phyloP scores from a whole-genome alignment of 805 yeast genomes.

The Clavispora phyllophila region DNA sequence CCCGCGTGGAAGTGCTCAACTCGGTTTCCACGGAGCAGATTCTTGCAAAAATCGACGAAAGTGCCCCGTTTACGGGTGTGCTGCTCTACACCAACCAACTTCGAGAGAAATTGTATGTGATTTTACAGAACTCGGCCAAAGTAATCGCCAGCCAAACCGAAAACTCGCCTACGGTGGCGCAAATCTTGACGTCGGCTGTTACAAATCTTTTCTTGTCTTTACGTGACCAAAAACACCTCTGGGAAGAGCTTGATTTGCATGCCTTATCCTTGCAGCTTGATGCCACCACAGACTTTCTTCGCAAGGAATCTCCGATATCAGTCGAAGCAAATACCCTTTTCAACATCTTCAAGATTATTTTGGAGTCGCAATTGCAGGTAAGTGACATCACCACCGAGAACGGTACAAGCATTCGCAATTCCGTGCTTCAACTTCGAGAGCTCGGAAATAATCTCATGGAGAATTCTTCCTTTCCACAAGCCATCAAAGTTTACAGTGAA shows the following conservation, averaged over 20 bases:
- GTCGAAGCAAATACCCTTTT: constrained; percentile 1
- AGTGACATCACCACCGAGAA: background rate
- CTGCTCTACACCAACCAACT: constrained; percentile 11
- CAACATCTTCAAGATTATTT: constrained; percentile 5
- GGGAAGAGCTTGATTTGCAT: background rate
- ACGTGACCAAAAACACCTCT: background rate
- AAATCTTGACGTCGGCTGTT: background rate
- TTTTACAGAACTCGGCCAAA: constrained; percentile 12
- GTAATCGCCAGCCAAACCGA: background rate
- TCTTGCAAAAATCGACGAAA: constrained; percentile 13
- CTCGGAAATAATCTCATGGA: constrained; percentile 38
- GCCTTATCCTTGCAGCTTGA: background rate
- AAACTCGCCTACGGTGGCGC: background rate
- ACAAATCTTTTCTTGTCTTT: background rate
- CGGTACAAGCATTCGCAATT: background rate
- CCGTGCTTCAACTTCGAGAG: constrained; percentile 25
- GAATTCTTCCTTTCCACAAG: constrained; percentile 33
- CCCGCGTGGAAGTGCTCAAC: constrained; percentile 11
- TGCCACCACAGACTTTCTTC: background rate
- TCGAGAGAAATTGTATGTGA: constrained; percentile 12
- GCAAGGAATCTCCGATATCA: background rate
- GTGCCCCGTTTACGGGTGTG: background rate
- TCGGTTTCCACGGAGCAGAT: constrained; percentile 14
- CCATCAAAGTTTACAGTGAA: constrained; percentile 33
- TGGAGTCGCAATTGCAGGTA: constrained; percentile 3